Base-by-base conservation (phyloP, 169 alveolate genomes). In the Plasmodium billcollinsi region DNA sequence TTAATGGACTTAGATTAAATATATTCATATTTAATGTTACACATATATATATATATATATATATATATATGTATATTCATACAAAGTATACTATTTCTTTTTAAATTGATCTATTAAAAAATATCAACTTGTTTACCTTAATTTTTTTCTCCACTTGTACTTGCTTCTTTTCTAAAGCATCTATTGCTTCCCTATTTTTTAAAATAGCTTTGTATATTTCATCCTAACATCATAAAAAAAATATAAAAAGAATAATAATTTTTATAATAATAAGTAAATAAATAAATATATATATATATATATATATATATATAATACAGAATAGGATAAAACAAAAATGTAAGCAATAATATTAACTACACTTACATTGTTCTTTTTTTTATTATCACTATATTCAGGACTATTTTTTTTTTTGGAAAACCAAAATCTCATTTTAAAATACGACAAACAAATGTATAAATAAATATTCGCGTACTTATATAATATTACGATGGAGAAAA, bases 381-480 rank as follows among this genome's bases (percentile, higher is more conserved):
- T 66, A 54, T 80, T 52, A 61, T 80, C 83, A 52, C 56, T 50
- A 59, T 43, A 69, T 69, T 70, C 83, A 61, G 90, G 70, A 62
- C 85, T 80, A 65, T 67, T 80, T 80, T 80, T 80, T 73, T 80
- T 80, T 80, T 80, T 80, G 43, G 72, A 54, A 45, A 80, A 80
- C 90, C 90, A 80, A 80, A 80, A 80, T 70, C 83, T 80, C 90
- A 80, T 80, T 71, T 80, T 80, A 80, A 52, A 76, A 76, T n/a
- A 33, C 45, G 45, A 33, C 45, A 33, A 33, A 33, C 43, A 33
- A 33, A 33, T 52, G 49, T 54, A 26, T 45, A 15, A 15, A 62
- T 24, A 45, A 39, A 15, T 67, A 33, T 67, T 29, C 43, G 43
- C 7, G 43, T 33, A 33, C 43, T 33, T 33, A 33, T 33, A 33